Evolutionary conservation across 768 basidiomycete genomes (phyloP), one percentile per base, ranked within the genome.

Genomic region (Xerocomus spinulosus): DNA sequence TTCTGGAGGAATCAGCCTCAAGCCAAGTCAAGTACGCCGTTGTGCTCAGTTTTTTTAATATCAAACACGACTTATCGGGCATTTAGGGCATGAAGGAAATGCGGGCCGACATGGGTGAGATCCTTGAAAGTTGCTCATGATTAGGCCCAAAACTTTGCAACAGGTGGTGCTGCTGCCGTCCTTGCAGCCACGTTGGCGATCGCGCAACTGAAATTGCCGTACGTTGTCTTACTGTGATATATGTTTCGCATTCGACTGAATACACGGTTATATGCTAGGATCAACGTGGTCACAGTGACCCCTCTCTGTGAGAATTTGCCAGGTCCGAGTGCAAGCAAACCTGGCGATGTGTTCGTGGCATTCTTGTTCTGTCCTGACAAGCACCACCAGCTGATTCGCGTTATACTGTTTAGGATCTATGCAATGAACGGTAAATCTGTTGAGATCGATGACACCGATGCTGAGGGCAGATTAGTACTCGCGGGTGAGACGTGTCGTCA

Each of bases 301-400:
- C 88, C 91, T 3, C 73, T 94, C 26, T 81, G 82, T 15, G 92
- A 94, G 65, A 94, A 94, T 71, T 74, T 94, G 76, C 91, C 91
- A 4, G 85, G 87, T 15, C 76, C 76, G 4, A 69, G 72, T 30
- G 73, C 76, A 21, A 77, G 64, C 50, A 91, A 91, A 63, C 91
- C 90, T 1, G 92, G 92, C 45, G 91, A 93, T 58, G 77, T 92
- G 85, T 90, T 51, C 28, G 82, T 60, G 9, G 5, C 13, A 7
- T 30, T 49, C 14, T 28, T 9, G 37, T 35, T 50, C 9, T 14
- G 12, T 36, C 9, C n/a, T n/a, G n/a, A n/a, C n/a, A n/a, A 17
- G 3, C 9, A 23, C 46, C 40, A 46, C 26, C 9, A 13, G 2
- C 35, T 50, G 29, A 55, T 4, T n/a, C 20, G 14, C 18, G 13